Base-by-base conservation (phyloP, 345 rosid genomes). In the Linum lewisii region DNA sequence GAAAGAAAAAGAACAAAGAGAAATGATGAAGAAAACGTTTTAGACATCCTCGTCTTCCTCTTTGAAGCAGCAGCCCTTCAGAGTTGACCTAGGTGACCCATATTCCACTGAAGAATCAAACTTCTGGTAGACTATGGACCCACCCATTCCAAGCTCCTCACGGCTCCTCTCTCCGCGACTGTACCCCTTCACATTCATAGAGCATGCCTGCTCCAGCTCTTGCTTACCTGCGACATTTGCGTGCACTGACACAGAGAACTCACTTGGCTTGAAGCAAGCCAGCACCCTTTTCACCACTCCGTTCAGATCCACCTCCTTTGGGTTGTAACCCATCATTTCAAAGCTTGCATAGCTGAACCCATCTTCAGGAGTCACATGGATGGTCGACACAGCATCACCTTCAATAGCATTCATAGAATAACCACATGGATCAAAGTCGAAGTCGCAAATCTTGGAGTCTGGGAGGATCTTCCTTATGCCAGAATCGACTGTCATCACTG, bases 271-370 rank as follows among this genome's bases (percentile, higher is more conserved):
- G 64, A 89, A 84, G 69, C 91, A 88, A 24, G 66, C 79, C 63
- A 82, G 63, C 9, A 81, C 87, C 75, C 82, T 81, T 60, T 76
- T 70, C 5, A 86, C 68, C 75, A 89, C 54, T 69, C 69, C 66
- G 29, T 65, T 64, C 70, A 77, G 52, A 51, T 66, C 69, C 69
- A 74, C 34, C 6, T 21, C 63, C 45, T 73, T 71, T 8, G 71
- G 72, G 68, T 82, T 70, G 66, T 86, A 86, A 0, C 95, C 87
- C 53, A 72, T 81, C 0, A 82, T 69, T 73, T 89, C 95, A 59
- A 89, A 89, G 77, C 97, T 86, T 6, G 95, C 97, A 62, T 86
- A 89, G 38, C 92, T 89, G 66, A 82, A 82, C 11, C 91, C 84
- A 0, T 86, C 95, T 66, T 86, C 95, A 0, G 92, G 95, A 0